These are phyloP conservation scores for Pyrenula massariospora DNA, from an alignment of 495 filamentous ascomycete genomes.

Conservation along the genomic window DNA sequence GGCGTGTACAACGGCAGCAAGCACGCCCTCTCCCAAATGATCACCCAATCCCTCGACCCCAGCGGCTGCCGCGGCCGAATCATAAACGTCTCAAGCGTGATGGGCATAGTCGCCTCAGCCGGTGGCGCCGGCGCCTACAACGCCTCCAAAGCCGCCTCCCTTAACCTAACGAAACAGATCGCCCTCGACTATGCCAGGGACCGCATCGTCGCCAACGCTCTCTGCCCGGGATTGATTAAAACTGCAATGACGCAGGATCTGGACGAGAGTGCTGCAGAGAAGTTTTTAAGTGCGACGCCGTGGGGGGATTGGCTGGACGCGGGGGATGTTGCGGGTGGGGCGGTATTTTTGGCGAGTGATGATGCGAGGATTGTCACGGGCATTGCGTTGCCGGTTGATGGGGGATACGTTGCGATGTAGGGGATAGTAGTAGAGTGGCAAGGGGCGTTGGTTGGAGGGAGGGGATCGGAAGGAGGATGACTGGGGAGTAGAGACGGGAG, in stretches of 20 bases:
- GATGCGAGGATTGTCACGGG: constrained; percentile 37
- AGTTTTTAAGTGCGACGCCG: constrained; percentile 22
- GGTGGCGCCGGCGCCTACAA: constrained; percentile 25
- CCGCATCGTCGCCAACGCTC: constrained; percentile 41
- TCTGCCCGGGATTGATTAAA: constrained; percentile 35
- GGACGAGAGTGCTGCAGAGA: constrained; percentile 14
- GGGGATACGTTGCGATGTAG: constrained; percentile 31
- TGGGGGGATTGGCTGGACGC: constrained; percentile 25
- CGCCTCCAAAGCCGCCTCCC: constrained; percentile 40
- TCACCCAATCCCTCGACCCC: constrained; percentile 32
- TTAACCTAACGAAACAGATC: constrained; percentile 32
- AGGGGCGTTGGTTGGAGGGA: too few species aligned
- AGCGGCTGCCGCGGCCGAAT: constrained; percentile 43
- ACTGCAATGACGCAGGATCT: constrained; percentile 17
- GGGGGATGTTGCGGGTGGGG: constrained; percentile 34
- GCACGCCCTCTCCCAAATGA: constrained; percentile 22
- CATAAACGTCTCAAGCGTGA: constrained; percentile 37
- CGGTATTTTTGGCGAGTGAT: constrained; percentile 39
- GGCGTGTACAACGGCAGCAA: constrained; percentile 40
- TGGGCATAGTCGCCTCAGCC: constrained; percentile 26
- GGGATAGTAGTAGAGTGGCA: too few species aligned
- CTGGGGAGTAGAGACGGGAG: too few species aligned
- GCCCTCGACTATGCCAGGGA: constrained; percentile 39
- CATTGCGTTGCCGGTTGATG: constrained; percentile 33
- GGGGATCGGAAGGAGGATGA: too few species aligned